phyloP scores from a whole-genome alignment of 2,329 filamentous ascomycete species.

The Aspergillus tanneri region DNA sequence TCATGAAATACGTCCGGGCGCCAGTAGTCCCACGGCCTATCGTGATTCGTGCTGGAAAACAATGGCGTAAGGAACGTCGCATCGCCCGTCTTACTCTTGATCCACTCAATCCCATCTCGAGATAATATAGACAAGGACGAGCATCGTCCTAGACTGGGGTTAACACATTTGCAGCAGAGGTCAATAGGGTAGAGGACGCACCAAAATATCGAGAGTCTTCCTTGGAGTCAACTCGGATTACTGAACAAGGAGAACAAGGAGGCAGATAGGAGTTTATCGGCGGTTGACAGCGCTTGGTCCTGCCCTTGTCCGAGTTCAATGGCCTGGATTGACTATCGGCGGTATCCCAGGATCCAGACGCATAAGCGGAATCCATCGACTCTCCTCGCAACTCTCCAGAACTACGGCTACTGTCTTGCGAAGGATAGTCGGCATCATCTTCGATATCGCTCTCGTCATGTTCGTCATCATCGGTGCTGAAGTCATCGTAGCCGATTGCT shows the following conservation, averaged over 20 bases:
- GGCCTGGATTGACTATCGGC: too few species aligned
- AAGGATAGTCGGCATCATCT: conserved; percentile 41
- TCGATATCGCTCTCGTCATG: conserved; percentile 15
- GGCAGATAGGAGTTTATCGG: too few species aligned
- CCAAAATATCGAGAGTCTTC: conserved; percentile 86
- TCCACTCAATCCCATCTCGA: conserved; percentile 93
- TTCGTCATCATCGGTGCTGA: conserved; percentile 22
- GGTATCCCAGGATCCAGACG: neutral
- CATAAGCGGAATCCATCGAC: conserved; percentile 1
- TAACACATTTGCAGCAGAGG: neutral
- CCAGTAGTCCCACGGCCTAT: conserved; percentile 90
- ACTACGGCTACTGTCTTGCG: conserved; percentile 3
- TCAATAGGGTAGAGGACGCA: conserved; percentile 6
- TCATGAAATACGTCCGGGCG: conserved; percentile 94
- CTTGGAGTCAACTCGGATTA: conserved; percentile 59
- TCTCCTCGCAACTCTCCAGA: neutral
- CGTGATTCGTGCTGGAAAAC: conserved; percentile 73
- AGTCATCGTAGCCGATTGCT: conserved; percentile 56
- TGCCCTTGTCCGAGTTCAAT: too few species aligned
- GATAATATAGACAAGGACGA: conserved; percentile 97
- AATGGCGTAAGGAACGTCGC: conserved; percentile 86
- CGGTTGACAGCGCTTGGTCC: too few species aligned
- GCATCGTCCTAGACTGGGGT: conserved; percentile 64
- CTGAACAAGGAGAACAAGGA: too few species aligned
- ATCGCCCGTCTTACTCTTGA: conserved; percentile 94